Evolutionary conservation across 352 stramenopile species (phyloP), one percentile per base, ranked within the genome.

Genomic region (Blastocystis sp.): DNA sequence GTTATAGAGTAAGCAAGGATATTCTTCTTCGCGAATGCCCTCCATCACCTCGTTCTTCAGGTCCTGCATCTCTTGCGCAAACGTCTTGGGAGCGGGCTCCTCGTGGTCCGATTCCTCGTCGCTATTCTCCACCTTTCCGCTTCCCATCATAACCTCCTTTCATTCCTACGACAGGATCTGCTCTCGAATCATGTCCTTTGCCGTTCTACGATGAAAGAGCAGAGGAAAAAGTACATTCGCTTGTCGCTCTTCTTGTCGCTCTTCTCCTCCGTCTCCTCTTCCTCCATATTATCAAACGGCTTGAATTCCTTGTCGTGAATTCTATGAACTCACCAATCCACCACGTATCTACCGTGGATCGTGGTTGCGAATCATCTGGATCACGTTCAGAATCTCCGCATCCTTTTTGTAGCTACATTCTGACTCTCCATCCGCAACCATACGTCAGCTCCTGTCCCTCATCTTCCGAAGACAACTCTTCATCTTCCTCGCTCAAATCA

Each of bases 231-330:
- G 4, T 57, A 64, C 53, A 42, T 4, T 86, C 65, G 81, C 4
- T 79, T 48, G 11, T 29, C 6, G 18, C 56, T 72, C 18, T 51
- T 71, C 36, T 81, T 64, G 8, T 61, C 53, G n/a, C 38, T 78
- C 21, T 79, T 44, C 27, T 86, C 78, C 0, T 89, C 87, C 14
- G 88, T 77, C 4, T 56, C 84, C 0, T 88, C 87, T 38, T 36
- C 64, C 24, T 90, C 88, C 3, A 86, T 51, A 27, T 91, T 85
- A 78, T 93, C 88, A 81, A 95, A 96, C 67, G 94, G 94, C 46
- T 91, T 87, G 34, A 94, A 92, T 34, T 89, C 89, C 49, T 90
- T 88, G 84, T 95, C 91, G 88, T 96, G 95, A 56, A 96, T 95
- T 71, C 89, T 87, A 76, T 8, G 29, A 48, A 21, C 14, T 76